Base-by-base conservation (phyloP, 768 basidiomycete species). In the Boletus sensibilis region DNA sequence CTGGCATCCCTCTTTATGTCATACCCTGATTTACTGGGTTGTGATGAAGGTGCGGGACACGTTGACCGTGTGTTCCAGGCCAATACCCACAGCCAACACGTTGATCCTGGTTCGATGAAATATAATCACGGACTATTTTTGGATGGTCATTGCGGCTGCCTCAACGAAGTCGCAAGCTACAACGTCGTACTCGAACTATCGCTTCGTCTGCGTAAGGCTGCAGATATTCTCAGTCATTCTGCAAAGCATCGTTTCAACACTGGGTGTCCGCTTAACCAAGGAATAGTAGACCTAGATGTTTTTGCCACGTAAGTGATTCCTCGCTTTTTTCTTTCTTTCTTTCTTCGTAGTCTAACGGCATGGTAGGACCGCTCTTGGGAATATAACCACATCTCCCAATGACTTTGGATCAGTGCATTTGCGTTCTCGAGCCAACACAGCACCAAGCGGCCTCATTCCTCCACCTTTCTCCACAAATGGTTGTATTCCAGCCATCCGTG, bases 151-250 rank as follows among this genome's bases (percentile, higher is more conserved):
- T 87, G 86, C 58, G 81, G 79, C 5, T 88, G 86, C 63, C 73
- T 87, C 27, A 74, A 78, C 51, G 85, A 87, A 56, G 62, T 76
- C 10, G 62, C 74, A 20, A 79, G 73, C 61, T 87, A 88, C 63
- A 81, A 73, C 52, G 79, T 78, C n/a, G 74, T 85, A 21, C 76
- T 87, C 12, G 85, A 88, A 61, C 73, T 88, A n/a, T 87, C 85
- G 2, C 71, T 86, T 31, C 76, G 83, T 49, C 76, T 88, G 21
- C 78, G 85, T 23, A 83, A 79, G 61, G 84, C 83, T 12, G 78
- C 81, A n/a, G 77, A 83, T 50, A 72, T 80, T 38, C 78, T 88
- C 39, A 73, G 77, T 12, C 80, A 75, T 39, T 80, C 80, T 16
- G 63, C 78, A 20, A 71, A 69, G 37, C 79, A 81, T 50, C 61